A percentile compares a stretch with the other conserved stretches of the same genome.
Conservation (phyloP, 371 early-diverging fungal species). For the Massospora cicadina region DNA sequence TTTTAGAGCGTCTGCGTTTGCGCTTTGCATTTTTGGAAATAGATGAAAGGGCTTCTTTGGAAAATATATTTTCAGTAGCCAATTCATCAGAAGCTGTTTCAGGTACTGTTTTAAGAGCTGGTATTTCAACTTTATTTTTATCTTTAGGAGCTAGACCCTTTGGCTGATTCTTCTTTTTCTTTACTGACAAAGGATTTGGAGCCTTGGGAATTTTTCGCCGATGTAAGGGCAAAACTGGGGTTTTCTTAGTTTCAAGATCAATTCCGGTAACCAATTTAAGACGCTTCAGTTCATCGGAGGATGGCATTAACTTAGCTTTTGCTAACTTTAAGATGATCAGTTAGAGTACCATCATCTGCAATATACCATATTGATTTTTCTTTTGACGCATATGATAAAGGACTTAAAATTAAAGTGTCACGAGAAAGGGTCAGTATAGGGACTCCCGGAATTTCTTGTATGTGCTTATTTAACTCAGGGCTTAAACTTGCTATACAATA, state of each 20-base stretch:
- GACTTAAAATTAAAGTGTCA: slow-evolving; percentile 1
- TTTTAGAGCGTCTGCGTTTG: neutral
- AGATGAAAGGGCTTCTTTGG: neutral
- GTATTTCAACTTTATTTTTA: neutral
- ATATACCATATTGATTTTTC: neutral
- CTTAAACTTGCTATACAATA: neutral
- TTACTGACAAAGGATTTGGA: slow-evolving; percentile 6
- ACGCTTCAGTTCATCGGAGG: neutral
- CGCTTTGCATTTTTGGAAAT: neutral
- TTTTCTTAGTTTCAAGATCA: neutral
- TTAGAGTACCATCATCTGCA: neutral
- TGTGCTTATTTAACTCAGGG: neutral
- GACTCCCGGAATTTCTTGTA: neutral
- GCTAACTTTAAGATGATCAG: neutral
- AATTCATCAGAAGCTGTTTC: neutral
- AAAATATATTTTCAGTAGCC: neutral
- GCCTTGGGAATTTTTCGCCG: neutral
- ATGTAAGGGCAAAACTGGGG: neutral
- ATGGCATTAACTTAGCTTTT: neutral
- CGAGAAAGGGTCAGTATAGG: neutral
- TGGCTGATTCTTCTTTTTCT: neutral
- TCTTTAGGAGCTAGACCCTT: neutral
- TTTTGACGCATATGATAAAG: neutral
- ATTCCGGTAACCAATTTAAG: neutral
- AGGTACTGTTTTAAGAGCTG: neutral